Percentiles rank a stretch among this genome's conserved stretches.
phyloP scores from a whole-genome alignment of 352 stramenopile genomes.

The Globisporangium iwayamae region DNA sequence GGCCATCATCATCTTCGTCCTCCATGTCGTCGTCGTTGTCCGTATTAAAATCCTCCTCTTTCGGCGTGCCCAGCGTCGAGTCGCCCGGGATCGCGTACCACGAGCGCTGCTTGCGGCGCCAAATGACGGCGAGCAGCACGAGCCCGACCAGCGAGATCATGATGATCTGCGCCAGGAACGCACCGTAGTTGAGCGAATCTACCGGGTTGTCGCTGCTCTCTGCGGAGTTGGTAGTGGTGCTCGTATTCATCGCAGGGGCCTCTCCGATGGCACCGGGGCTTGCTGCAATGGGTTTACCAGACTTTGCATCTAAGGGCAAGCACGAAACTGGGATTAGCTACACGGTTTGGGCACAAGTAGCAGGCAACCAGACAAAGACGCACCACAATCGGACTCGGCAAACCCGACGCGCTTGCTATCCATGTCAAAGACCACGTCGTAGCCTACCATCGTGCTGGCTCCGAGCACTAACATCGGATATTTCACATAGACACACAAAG shows the following conservation, averaged over 20 bases:
- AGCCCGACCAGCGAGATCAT: conserved; percentile 54
- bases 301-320: not conserved
- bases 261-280: conserved; percentile 5
- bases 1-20: conserved; percentile 11
- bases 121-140: conserved; percentile 45
- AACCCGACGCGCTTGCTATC: conserved; percentile 78
- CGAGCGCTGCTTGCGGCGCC: conserved; percentile 38
- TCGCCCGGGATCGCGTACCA: conserved; percentile 55
- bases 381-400: conserved; percentile 67
- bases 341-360: not conserved
- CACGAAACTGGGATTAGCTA: not conserved
- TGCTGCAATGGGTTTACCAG: not conserved
- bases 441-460: conserved; percentile 74
- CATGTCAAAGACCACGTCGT: conserved; percentile 83
- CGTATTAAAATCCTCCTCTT: conserved; percentile 7
- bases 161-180: conserved; percentile 52
- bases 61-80: conserved; percentile 22
- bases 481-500: not conserved
- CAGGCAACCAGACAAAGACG: not conserved
- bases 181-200: conserved; percentile 14
- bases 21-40: conserved; percentile 19
- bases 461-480: conserved; percentile 49
- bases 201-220: conserved; percentile 14
- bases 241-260: not conserved
- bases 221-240: not conserved